Conservation (phyloP, 2,329 filamentous ascomycete species). For the Exutisphaerella laricina region DNA sequence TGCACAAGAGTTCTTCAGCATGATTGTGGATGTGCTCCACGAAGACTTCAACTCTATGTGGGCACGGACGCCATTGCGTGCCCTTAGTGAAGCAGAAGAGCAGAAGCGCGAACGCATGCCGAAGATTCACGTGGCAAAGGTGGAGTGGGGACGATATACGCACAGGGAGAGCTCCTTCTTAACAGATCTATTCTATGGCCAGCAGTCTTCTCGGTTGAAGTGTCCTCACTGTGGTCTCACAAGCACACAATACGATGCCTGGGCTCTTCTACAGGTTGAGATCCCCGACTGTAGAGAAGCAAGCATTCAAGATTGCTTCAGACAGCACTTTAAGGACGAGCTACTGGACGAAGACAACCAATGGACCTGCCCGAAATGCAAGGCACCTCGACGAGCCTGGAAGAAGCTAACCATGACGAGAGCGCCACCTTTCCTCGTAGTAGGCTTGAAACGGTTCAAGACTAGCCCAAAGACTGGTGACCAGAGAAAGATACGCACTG, state of each 20-base stretch:
- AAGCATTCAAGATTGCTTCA: constrained; percentile 63
- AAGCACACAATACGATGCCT: constrained; percentile 62
- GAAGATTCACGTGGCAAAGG: constrained; percentile 59
- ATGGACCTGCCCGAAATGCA: constrained; percentile 71
- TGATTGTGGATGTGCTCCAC: constrained; percentile 72
- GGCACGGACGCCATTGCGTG: constrained; percentile 52
- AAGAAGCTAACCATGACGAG: constrained; percentile 71
- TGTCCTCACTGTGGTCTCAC: constrained; percentile 59
- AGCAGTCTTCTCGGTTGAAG: constrained; percentile 57
- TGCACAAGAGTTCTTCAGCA: constrained; percentile 81
- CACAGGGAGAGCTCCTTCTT: constrained; percentile 74
- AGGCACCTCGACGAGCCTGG: constrained; percentile 58
- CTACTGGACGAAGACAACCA: constrained; percentile 60
- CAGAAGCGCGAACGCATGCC: constrained; percentile 55
- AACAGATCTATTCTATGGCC: constrained; percentile 71
- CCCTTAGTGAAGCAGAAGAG: constrained; percentile 56
- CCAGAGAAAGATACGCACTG: constrained; percentile 63
- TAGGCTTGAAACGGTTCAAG: constrained; percentile 69
- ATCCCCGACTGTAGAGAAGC: constrained; percentile 58
- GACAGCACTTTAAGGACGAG: constrained; percentile 64
- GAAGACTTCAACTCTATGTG: constrained; percentile 76
- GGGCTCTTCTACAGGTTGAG: constrained; percentile 65
- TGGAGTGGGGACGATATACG: constrained; percentile 69
- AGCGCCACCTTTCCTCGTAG: constrained; percentile 70
- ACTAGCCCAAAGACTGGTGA: constrained; percentile 49